phyloP scores from a whole-genome alignment of 352 stramenopile genomes.

The Sclerospora graminicola region DNA sequence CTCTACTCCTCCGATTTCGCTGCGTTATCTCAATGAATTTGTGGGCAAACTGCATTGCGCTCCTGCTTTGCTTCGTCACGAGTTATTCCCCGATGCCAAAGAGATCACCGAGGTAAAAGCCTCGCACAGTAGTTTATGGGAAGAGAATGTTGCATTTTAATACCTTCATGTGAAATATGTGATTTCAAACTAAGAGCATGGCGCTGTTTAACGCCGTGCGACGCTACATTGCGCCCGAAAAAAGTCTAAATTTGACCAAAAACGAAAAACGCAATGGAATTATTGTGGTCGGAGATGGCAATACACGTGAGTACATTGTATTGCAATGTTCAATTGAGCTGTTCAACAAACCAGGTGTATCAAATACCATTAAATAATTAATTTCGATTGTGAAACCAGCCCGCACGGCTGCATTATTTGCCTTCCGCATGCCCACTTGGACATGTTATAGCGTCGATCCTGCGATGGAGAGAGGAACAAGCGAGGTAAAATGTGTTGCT shows the following conservation, averaged over 20 bases:
- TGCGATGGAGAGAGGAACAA: constrained; percentile 55
- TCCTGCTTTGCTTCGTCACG: constrained; percentile 50
- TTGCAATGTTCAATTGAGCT: neutral
- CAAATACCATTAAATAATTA: too few relatives aligned
- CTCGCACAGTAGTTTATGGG: too few relatives aligned
- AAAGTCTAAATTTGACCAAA: constrained; percentile 3
- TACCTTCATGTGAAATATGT: too few relatives aligned
- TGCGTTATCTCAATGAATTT: constrained; percentile 82
- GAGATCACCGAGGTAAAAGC: constrained; percentile 77
- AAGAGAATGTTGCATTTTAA: neutral
- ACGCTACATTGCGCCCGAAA: constrained; percentile 40
- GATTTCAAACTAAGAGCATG: too few relatives aligned
- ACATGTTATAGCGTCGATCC: constrained; percentile 75
- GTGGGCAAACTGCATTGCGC: constrained; percentile 71
- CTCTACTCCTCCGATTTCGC: constrained; percentile 37
- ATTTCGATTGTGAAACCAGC: constrained; percentile 28
- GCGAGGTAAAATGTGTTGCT: constrained; percentile 15
- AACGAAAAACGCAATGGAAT: constrained; percentile 46
- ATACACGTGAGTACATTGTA: constrained; percentile 39
- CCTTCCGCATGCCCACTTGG: constrained; percentile 56
- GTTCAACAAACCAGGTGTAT: too few relatives aligned
- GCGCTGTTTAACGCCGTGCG: constrained; percentile 74
- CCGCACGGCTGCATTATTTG: constrained; percentile 65
- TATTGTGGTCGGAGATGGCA: constrained; percentile 68
- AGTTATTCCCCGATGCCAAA: constrained; percentile 73